Percentiles rank a stretch among this genome's conserved stretches.
Evolutionary conservation across 192 early-diverging fungal species (phyloP).

Genomic region (Podila epicladia): DNA sequence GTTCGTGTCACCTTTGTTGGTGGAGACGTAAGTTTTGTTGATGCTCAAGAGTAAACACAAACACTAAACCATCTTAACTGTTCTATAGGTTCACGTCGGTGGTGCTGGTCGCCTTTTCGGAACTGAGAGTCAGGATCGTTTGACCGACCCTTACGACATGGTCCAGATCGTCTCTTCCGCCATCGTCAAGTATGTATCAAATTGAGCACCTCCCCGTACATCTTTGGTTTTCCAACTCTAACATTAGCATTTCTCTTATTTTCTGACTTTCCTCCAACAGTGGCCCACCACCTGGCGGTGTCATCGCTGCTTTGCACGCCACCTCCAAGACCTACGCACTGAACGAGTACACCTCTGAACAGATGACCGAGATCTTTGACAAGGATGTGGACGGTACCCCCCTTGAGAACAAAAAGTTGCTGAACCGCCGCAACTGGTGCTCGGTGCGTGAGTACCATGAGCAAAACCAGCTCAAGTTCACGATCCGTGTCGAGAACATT

Average conservation of each 20-base stretch:
- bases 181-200: conserved; percentile 72
- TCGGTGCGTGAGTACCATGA: conserved; percentile 56
- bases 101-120: conserved; percentile 70
- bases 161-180: conserved; percentile 83
- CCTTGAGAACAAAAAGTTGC: conserved; percentile 55
- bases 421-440: conserved; percentile 70
- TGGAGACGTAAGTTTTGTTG: conserved; percentile 76
- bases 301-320: conserved; percentile 73
- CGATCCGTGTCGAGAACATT: conserved; percentile 65
- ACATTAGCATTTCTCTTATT: background rate
- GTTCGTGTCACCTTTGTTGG: conserved; percentile 83
- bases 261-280: conserved; percentile 1
- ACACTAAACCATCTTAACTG: background rate
- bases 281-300: conserved; percentile 74
- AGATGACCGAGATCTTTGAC: conserved; percentile 78
- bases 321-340: conserved; percentile 64
- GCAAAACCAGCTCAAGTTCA: conserved; percentile 54
- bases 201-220: background rate
- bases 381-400: conserved; percentile 70
- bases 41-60: background rate
- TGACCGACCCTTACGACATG: conserved; percentile 78
- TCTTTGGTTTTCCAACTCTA: background rate
- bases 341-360: conserved; percentile 70
- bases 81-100: conserved; percentile 67
- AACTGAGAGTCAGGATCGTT: conserved; percentile 60